Evolutionary conservation across 441 rosid species (phyloP).

Genomic region (Eutrema salsugineum): DNA sequence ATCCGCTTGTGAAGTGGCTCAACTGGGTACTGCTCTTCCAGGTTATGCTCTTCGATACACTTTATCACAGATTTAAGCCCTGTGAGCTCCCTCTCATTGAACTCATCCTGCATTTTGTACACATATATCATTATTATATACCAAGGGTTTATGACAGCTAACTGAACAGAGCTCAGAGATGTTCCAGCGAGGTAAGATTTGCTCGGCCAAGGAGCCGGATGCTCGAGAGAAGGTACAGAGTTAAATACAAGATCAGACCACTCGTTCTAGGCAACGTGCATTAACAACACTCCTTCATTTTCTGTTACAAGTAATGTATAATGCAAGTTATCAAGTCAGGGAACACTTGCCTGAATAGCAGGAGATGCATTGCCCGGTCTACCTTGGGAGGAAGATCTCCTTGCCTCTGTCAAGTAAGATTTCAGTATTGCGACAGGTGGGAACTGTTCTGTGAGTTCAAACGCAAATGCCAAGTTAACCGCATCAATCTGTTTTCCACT

Average conservation of each 20-base stretch:
- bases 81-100: constrained; percentile 77
- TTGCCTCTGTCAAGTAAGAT: constrained; percentile 81
- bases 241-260: constrained; percentile 1
- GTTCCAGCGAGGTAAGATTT: neutral
- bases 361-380: constrained; percentile 64
- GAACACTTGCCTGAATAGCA: constrained; percentile 52
- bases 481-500: constrained; percentile 98
- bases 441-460: constrained; percentile 79
- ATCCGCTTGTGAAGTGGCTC: constrained; percentile 75
- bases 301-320: neutral
- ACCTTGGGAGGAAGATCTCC: constrained; percentile 56
- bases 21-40: constrained; percentile 74
- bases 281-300: neutral
- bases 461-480: constrained; percentile 93
- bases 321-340: neutral
- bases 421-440: constrained; percentile 74
- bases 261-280: neutral
- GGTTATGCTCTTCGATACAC: constrained; percentile 91
- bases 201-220: neutral
- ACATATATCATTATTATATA: neutral
- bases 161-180: neutral
- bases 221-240: neutral
- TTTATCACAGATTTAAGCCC: constrained; percentile 84
- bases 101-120: constrained; percentile 55
- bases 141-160: neutral